Evolutionary conservation across 345 rosid species (phyloP).

Genomic region (Hibiscus trionum): DNA sequence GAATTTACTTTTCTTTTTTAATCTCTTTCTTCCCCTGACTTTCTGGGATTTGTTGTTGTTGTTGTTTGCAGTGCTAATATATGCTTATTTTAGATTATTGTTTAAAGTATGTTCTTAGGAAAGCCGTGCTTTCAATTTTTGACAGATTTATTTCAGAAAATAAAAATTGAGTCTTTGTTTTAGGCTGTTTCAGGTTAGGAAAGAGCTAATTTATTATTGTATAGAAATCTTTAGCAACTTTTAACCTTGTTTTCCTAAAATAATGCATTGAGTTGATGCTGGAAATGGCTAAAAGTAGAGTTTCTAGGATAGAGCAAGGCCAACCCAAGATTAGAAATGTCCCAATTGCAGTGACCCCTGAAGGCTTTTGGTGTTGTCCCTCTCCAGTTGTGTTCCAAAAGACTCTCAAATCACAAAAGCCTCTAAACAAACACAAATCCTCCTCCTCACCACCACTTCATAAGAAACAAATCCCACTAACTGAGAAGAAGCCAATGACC

Average conservation of each 20-base stretch:
- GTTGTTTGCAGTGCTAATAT: not conserved
- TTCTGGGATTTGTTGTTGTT: slow-evolving; percentile 4
- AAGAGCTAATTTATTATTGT: too few species aligned
- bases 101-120: not conserved
- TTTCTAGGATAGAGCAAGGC: slow-evolving; percentile 61
- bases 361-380: slow-evolving; percentile 99
- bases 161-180: not conserved
- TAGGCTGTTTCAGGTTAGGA: not conserved
- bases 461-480: slow-evolving; percentile 36
- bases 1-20: not conserved
- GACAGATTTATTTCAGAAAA: not conserved
- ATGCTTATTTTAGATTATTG: not conserved
- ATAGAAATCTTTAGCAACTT: too few species aligned
- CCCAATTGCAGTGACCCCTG: slow-evolving; percentile 95
- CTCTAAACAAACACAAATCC: slow-evolving; percentile 55
- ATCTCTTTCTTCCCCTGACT: not conserved
- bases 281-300: slow-evolving; percentile 81
- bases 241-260: slow-evolving; percentile 8
- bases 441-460: slow-evolving; percentile 54
- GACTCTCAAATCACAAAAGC: slow-evolving; percentile 55
- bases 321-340: slow-evolving; percentile 80
- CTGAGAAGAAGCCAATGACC: slow-evolving; percentile 51
- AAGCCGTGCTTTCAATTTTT: not conserved
- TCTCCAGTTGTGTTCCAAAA: slow-evolving; percentile 91
- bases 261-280: slow-evolving; percentile 23